Conservation (phyloP, 306 rosid species). For the Inga oerstediana region DNA sequence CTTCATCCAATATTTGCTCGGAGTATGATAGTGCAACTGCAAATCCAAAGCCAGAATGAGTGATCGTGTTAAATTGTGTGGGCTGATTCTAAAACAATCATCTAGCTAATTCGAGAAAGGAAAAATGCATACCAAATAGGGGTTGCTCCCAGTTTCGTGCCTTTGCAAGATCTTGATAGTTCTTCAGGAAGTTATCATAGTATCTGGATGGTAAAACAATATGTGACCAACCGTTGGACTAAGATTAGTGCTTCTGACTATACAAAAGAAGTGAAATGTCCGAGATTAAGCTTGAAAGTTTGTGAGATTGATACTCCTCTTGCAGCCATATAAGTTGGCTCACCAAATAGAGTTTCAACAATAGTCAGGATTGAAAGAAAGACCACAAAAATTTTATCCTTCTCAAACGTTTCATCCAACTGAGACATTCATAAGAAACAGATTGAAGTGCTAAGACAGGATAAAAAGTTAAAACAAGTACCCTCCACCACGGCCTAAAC, state of each 20-base stretch:
- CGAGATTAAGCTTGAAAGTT: conserved; percentile 25
- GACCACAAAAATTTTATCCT: not conserved
- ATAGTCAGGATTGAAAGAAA: not conserved
- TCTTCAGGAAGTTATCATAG: conserved; percentile 84
- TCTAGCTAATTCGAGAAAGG: not conserved
- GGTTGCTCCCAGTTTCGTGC: conserved; percentile 83
- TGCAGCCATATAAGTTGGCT: conserved; percentile 7
- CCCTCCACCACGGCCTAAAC: conserved; percentile 99
- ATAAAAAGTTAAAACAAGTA: conserved; percentile 40
- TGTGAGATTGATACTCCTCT: not conserved
- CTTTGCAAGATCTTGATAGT: conserved; percentile 76
- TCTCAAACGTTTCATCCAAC: conserved; percentile 26
- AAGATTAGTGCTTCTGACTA: conserved; percentile 2
- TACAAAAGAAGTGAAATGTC: conserved; percentile 7
- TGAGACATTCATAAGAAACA: conserved; percentile 12
- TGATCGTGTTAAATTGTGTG: conserved; percentile 6
- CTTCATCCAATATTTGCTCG: conserved; percentile 80
- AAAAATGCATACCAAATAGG: conserved; percentile 63
- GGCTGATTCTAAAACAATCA: conserved; percentile 23
- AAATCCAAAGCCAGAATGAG: conserved; percentile 32
- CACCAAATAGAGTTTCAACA: not conserved
- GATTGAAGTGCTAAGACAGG: conserved; percentile 24
- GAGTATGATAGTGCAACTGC: conserved; percentile 91
- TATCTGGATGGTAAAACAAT: conserved; percentile 38
- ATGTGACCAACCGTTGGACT: conserved; percentile 17